Conservation (phyloP, 495 filamentous ascomycete genomes). For the Aspergillus cavernicola region DNA sequence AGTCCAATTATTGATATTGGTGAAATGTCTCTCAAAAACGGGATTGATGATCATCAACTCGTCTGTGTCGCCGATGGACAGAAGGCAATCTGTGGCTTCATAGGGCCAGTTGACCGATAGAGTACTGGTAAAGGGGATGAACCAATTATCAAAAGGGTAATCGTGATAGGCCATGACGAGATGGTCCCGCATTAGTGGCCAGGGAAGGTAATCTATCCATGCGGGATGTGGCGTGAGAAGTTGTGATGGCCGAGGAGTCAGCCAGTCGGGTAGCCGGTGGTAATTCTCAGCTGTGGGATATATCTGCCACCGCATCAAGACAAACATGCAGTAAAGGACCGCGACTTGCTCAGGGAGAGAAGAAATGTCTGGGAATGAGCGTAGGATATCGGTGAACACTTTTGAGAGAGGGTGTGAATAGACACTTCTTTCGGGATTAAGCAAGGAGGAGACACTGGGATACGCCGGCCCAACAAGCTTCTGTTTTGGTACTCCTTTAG, state of each 20-base stretch:
- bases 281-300: slow-evolving; percentile 70
- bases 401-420: slow-evolving; percentile 72
- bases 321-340: slow-evolving; percentile 78
- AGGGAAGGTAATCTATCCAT: slow-evolving; percentile 78
- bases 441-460: slow-evolving; percentile 68
- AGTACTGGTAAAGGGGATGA: slow-evolving; percentile 71
- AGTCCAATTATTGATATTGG: slow-evolving; percentile 68
- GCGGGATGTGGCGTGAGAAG: slow-evolving; percentile 60
- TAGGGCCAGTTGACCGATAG: slow-evolving; percentile 76
- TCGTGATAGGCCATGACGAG: slow-evolving; percentile 47
- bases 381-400: slow-evolving; percentile 76
- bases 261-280: slow-evolving; percentile 64
- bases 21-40: slow-evolving; percentile 71
- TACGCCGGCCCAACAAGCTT: slow-evolving; percentile 69
- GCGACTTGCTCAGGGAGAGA: slow-evolving; percentile 72
- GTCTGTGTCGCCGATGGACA: slow-evolving; percentile 50
- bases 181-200: slow-evolving; percentile 66
- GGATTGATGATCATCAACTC: slow-evolving; percentile 72
- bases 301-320: slow-evolving; percentile 80
- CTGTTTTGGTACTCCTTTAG: slow-evolving; percentile 54
- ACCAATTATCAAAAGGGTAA: slow-evolving; percentile 70
- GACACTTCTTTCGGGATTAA: slow-evolving; percentile 58
- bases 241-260: slow-evolving; percentile 59
- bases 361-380: slow-evolving; percentile 66
- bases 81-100: slow-evolving; percentile 57